Base-by-base conservation (phyloP, 148 eudicot species). In the Arbutus unedo region DNA sequence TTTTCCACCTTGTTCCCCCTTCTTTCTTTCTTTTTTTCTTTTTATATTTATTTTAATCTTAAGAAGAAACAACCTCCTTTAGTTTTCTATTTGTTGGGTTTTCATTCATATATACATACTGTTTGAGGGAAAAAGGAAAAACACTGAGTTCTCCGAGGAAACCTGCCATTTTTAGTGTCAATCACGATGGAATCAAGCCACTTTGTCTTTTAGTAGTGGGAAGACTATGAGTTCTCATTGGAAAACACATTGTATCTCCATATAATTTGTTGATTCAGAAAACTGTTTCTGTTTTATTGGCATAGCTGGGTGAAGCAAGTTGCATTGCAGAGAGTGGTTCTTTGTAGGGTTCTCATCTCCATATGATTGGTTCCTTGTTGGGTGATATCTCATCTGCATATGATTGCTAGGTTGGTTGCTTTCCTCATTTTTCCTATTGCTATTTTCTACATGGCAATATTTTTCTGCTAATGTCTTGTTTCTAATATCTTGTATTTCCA, bases 61-160 rank as follows among this genome's bases (percentile, higher is more conserved):
- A 47, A 71, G 78, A 79, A 83, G 64, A 81, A 41, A 72, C 51
- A 78, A 21, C 50, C 56, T 53, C 38, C 45, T 77, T 80, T 48
- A 51, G 85, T 85, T 82, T 82, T 80, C 76, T 54, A 59, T 31
- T n/a, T n/a, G n/a, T n/a, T n/a, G n/a, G 83, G 79, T 66, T 76
- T 73, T 84, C 50, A 76, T 70, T 54, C 76, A n/a, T 21, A 87
- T 16, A 14, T 54, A 54, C 14, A 21, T 62, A 79, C 57, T 86
- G 83, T 88, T 83, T 76, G 82, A 49, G 88, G 79, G 81, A 67
- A 79, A 79, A 89, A 89, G 83, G 87, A 81, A 88, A 86, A 81
- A 86, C 91, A 89, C 50, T 75, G 57, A 75, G 81, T 81, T 85
- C 79, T 83, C 85, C 67, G 67, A 67, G 41, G 41, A 23, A 78